phyloP scores from a whole-genome alignment of 1,139 yeast species.

The Candida tetrigidarum region DNA sequence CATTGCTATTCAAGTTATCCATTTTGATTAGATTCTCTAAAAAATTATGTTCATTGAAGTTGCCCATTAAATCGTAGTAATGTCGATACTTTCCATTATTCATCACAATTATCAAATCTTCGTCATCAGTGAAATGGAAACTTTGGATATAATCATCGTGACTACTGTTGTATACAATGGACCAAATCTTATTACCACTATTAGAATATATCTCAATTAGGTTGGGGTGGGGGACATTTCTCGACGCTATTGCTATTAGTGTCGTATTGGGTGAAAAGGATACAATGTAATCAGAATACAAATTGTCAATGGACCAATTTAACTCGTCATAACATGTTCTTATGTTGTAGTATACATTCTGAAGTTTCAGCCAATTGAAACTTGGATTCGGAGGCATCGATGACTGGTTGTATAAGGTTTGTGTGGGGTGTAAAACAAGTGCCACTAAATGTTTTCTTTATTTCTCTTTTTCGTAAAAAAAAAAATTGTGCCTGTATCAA shows the following conservation, averaged over 20 bases:
- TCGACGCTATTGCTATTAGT: slow-evolving; percentile 41
- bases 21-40: slow-evolving; percentile 30
- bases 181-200: slow-evolving; percentile 53
- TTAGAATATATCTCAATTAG: slow-evolving; percentile 55
- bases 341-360: slow-evolving; percentile 61
- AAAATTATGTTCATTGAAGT: slow-evolving; percentile 54
- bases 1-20: slow-evolving; percentile 2
- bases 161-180: slow-evolving; percentile 54
- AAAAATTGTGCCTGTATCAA: too few species aligned
- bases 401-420: not conserved
- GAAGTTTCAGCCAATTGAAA: slow-evolving; percentile 64
- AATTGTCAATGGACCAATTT: slow-evolving; percentile 39
- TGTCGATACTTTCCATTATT: slow-evolving; percentile 60
- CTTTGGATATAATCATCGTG: slow-evolving; percentile 60
- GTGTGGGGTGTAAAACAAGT: too few species aligned
- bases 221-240: slow-evolving; percentile 34
- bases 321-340: slow-evolving; percentile 46
- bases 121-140: slow-evolving; percentile 55
- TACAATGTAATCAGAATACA: slow-evolving; percentile 32
- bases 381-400: slow-evolving; percentile 46
- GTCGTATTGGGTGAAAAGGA: slow-evolving; percentile 36
- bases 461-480: not conserved
- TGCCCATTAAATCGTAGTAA: slow-evolving; percentile 72
- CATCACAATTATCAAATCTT: slow-evolving; percentile 64
- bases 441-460: too few species aligned